Evolutionary conservation across 108 stramenopile species (phyloP).

Genomic region (Nitzschia sp.): DNA sequence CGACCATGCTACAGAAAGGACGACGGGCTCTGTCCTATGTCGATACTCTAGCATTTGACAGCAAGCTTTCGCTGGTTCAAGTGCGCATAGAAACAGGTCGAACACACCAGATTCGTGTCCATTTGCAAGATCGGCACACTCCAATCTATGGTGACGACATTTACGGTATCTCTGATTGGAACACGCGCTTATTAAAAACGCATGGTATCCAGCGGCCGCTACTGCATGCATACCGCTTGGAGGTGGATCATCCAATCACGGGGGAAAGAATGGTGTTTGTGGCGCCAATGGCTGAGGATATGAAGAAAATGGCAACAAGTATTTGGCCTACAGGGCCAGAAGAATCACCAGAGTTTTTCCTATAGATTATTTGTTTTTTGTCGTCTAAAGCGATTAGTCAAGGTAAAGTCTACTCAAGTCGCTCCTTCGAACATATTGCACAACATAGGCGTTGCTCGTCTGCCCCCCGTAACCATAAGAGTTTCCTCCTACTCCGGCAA

Average conservation of each 20-base stretch:
- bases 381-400: background rate
- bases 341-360: constrained; percentile 48
- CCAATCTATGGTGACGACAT: constrained; percentile 95
- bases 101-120: constrained; percentile 93
- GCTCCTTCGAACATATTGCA: constrained; percentile 73
- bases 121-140: constrained; percentile 92
- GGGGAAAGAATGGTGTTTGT: constrained; percentile 77
- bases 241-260: constrained; percentile 89
- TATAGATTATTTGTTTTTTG: background rate
- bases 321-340: constrained; percentile 67
- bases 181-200: constrained; percentile 63
- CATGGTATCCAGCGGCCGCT: constrained; percentile 87
- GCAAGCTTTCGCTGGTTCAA: constrained; percentile 85
- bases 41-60: constrained; percentile 75
- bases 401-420: constrained; percentile 23
- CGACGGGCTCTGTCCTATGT: constrained; percentile 78
- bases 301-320: constrained; percentile 62
- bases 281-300: constrained; percentile 88
- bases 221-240: constrained; percentile 85
- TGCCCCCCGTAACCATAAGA: constrained; percentile 75
- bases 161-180: constrained; percentile 93
- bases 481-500: constrained; percentile 16
- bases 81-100: constrained; percentile 94
- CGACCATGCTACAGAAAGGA: constrained; percentile 52
- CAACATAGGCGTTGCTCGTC: constrained; percentile 76